Evolutionary conservation across 441 rosid genomes (phyloP), one percentile per base, ranked within the genome.

Genomic region (Codiaeum variegatum): DNA sequence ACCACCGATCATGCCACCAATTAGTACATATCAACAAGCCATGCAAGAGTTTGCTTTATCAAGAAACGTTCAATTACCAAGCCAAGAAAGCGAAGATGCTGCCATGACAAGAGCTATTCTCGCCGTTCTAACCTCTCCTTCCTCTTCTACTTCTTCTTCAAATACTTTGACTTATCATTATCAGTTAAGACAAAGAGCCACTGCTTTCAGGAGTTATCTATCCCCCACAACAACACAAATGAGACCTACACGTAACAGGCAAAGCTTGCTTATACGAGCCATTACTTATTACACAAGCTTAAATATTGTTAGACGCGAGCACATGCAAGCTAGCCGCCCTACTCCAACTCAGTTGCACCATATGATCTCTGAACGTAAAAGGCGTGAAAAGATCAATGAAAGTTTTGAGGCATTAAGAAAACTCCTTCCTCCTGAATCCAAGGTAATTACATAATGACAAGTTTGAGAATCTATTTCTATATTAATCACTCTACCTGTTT

Each of bases 321-420:
- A 81, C 21, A 40, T 52, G 49, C 72, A 66, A 3, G 77, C 72
- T 5, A 72, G 66, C 73, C 86, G 85, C 38, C 83, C 87, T 24
- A 66, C 82, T 7, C 76, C 75, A 63, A 87, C 83, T 61, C 97
- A 91, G 72, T 49, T 90, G 72, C 93, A 89, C 62, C 98, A 94
- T 71, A 83, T 86, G 92, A 88, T 94, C 70, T 84, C 92, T 0
- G 98, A 94, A 81, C 76, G 98, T 46, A 89, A 78, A 79, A 83
- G 98, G 76, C 88, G 97, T 0, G 97, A 91, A 76, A 94, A 90
- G 78, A 88, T 90, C 69, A 94, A 90, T 38, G 93, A 94, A 63
- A 85, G 86, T 79, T 87, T 94, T 63, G 81, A 74, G 59, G 90
- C 90, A 28, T 76, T 94, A 54, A 80, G 87, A 70, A 82, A 89